Evolutionary conservation across 108 stramenopile species (phyloP).

Genomic region (Epipyxis sp.): DNA sequence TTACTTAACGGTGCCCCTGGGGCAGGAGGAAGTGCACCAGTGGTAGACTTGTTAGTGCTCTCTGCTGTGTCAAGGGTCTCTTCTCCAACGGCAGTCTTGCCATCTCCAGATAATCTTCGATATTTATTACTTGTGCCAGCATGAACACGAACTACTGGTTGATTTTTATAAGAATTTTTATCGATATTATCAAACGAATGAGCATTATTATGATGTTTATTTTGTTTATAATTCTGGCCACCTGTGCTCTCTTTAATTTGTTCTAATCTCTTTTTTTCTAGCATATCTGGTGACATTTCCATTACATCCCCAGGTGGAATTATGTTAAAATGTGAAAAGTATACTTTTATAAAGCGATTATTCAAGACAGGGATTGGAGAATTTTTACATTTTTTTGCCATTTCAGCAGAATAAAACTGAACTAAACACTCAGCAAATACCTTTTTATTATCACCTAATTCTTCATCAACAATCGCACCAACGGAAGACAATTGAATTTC

Average conservation of each 20-base stretch:
- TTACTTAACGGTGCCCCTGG: not conserved
- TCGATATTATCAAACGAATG: too few relatives aligned
- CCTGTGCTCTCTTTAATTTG: too few relatives aligned
- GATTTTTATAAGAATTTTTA: too few relatives aligned
- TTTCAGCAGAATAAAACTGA: constrained; percentile 17
- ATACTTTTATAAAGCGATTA: constrained; percentile 7
- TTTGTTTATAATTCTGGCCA: too few relatives aligned
- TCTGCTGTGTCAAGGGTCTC: too few relatives aligned
- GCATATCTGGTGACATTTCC: not conserved
- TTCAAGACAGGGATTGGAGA: not conserved
- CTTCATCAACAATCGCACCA: not conserved
- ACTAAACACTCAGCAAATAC: not conserved
- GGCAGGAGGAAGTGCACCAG: not conserved
- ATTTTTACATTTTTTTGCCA: not conserved
- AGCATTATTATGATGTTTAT: too few relatives aligned
- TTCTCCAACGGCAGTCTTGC: too few relatives aligned
- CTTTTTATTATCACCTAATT: constrained; percentile 6
- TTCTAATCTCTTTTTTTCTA: not conserved
- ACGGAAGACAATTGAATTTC: not conserved
- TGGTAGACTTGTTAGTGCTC: too few relatives aligned
- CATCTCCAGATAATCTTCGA: too few relatives aligned
- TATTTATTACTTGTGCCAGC: too few relatives aligned
- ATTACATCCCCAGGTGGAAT: constrained; percentile 3
- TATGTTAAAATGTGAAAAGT: not conserved
- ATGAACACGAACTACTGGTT: too few relatives aligned